These are phyloP conservation scores for Larix kaempferi DNA, from an alignment of 75 land plant species.

Conservation along the genomic window DNA sequence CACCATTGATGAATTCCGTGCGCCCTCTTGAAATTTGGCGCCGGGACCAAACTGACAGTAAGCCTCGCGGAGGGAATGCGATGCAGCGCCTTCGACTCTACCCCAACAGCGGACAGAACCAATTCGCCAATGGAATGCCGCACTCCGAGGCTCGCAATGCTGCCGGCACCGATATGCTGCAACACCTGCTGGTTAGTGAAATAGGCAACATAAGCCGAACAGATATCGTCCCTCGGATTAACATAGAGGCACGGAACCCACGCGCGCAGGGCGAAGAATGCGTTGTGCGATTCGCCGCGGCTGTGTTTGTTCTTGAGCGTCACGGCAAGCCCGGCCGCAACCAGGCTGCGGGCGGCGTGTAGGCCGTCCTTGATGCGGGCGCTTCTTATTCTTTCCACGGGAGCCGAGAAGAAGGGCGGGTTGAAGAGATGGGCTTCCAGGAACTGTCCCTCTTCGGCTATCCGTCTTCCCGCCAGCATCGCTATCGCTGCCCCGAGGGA, in stretches of 20 bases:
- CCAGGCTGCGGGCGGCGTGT: conserved; percentile 36
- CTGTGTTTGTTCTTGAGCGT: conserved; percentile 11
- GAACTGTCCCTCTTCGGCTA: conserved; percentile 36
- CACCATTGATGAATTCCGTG: conserved; percentile 78
- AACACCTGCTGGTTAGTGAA: conserved; percentile 45
- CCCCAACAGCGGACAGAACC: conserved; percentile 25
- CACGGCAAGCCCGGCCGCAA: conserved; percentile 53
- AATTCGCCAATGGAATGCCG: conserved; percentile 39
- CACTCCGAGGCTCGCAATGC: conserved; percentile 22
- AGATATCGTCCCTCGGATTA: conserved; percentile 43
- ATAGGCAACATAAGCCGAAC: conserved; percentile 58
- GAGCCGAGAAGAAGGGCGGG: conserved; percentile 59
- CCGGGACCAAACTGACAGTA: conserved; percentile 13
- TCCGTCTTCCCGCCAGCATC: conserved; percentile 36
- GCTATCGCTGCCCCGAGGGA: conserved; percentile 72
- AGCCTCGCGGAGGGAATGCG: conserved; percentile 54
- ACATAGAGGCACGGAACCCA: conserved; percentile 61
- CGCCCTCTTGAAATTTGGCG: conserved; percentile 30
- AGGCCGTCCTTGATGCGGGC: conserved; percentile 39
- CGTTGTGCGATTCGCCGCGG: conserved; percentile 5
- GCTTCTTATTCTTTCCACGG: conserved; percentile 49
- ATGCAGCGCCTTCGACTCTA: conserved; percentile 29
- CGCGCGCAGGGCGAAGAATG: conserved; percentile 25
- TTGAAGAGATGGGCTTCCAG: conserved; percentile 56
- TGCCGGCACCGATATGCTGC: conserved; percentile 48